These are phyloP conservation scores for Suillus tomentosus DNA, from an alignment of 768 basidiomycete species.

Conservation along the genomic window DNA sequence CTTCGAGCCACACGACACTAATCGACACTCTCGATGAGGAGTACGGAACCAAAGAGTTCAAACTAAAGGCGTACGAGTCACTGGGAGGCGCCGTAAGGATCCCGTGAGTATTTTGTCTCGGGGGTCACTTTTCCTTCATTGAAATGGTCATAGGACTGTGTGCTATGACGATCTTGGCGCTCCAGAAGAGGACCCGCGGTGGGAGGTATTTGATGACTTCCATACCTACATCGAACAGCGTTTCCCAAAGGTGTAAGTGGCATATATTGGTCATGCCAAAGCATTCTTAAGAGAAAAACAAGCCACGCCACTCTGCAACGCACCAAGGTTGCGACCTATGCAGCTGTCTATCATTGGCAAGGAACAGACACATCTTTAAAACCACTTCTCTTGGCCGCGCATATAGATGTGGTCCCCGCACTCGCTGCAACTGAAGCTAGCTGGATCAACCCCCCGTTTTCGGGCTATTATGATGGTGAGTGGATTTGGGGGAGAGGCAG, in stretches of 20 bases:
- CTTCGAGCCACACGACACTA: conserved; percentile 20
- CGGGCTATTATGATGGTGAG: conserved; percentile 45
- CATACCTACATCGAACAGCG: conserved; percentile 37
- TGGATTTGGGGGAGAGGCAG: conserved; percentile 53
- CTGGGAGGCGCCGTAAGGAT: conserved; percentile 40
- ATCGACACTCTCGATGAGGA: conserved; percentile 26
- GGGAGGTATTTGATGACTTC: conserved; percentile 31
- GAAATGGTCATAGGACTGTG: conserved; percentile 44
- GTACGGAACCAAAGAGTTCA: conserved; percentile 28
- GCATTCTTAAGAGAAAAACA: conserved; percentile 4
- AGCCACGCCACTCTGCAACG: conserved; percentile 52
- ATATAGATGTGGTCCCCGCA: conserved; percentile 55
- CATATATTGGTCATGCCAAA: not conserved
- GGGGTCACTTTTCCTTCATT: not conserved
- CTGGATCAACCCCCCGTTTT: conserved; percentile 54
- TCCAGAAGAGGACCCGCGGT: conserved; percentile 49
- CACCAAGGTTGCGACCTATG: conserved; percentile 61
- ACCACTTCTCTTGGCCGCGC: conserved; percentile 54
- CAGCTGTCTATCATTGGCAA: conserved; percentile 61
- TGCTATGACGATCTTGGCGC: conserved; percentile 51
- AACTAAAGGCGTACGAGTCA: conserved; percentile 32
- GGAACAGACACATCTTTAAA: conserved; percentile 52
- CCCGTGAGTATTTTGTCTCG: conserved; percentile 22
- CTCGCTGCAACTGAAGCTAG: conserved; percentile 43
- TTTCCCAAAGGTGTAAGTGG: conserved; percentile 61